Conservation (phyloP, 2,329 filamentous ascomycete species). For the Phialophora expanda region DNA sequence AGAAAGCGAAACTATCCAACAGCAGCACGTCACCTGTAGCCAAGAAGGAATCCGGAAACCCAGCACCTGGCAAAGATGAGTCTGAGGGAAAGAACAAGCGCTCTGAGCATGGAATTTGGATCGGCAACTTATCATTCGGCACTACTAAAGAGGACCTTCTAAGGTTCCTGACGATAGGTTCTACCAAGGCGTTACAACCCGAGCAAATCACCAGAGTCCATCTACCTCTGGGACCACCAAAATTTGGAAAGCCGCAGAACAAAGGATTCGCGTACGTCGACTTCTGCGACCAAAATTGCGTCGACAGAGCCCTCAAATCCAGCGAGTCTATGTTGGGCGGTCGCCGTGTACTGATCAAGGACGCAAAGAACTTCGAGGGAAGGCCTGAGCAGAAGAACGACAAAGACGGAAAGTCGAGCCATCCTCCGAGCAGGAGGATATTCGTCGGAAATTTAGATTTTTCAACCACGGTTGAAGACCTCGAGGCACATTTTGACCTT, state of each 20-base stretch:
- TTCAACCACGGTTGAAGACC: slow-evolving; percentile 77
- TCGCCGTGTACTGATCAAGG: slow-evolving; percentile 88
- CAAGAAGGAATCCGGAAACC: slow-evolving; percentile 39
- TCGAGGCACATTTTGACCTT: slow-evolving; percentile 79
- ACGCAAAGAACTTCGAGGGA: slow-evolving; percentile 88
- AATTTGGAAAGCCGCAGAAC: slow-evolving; percentile 67
- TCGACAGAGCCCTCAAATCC: slow-evolving; percentile 78
- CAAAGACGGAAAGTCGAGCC: slow-evolving; percentile 50
- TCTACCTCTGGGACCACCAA: slow-evolving; percentile 68
- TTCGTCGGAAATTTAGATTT: slow-evolving; percentile 93
- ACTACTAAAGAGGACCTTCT: slow-evolving; percentile 75
- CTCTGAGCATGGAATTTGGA: slow-evolving; percentile 88
- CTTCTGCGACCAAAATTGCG: slow-evolving; percentile 71
- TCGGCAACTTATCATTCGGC: slow-evolving; percentile 90
- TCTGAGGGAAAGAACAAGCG: slow-evolving; percentile 54
- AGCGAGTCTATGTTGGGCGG: slow-evolving; percentile 81
- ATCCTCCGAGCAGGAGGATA: slow-evolving; percentile 76
- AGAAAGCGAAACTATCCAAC: slow-evolving; percentile 62
- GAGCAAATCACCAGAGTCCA: slow-evolving; percentile 83
- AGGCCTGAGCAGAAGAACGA: slow-evolving; percentile 67
- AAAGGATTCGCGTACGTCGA: slow-evolving; percentile 97
- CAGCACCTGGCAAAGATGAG: slow-evolving; percentile 34
- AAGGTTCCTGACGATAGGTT: slow-evolving; percentile 66
- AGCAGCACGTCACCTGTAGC: slow-evolving; percentile 38
- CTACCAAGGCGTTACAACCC: slow-evolving; percentile 53